Conservation (phyloP, 345 rosid species). For the Eucalyptus sp. region DNA sequence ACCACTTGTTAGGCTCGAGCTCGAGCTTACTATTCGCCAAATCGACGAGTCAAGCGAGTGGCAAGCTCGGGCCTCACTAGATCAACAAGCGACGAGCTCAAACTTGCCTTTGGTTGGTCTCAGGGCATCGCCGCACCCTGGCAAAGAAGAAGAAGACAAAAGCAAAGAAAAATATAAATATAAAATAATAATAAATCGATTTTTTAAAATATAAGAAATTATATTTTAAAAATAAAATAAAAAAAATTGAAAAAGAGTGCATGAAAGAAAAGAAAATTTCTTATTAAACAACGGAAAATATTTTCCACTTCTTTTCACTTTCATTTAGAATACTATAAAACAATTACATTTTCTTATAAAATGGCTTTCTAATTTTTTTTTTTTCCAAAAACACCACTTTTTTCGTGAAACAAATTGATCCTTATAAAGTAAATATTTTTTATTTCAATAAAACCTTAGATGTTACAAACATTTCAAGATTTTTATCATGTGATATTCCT, state of each 20-base stretch:
- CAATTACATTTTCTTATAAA: too few relatives aligned
- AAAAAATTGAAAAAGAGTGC: fast-evolving
- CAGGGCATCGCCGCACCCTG: fast-evolving
- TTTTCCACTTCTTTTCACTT: too few relatives aligned
- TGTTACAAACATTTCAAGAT: neutral
- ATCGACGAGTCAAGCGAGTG: fast-evolving
- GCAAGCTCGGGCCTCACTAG: fast-evolving
- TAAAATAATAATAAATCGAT: too few relatives aligned
- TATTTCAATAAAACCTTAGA: neutral
- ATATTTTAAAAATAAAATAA: too few relatives aligned
- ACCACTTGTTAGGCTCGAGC: fast-evolving
- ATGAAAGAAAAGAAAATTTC: too few relatives aligned
- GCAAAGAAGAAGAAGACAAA: too few relatives aligned
- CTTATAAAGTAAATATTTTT: neutral
- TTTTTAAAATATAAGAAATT: fast-evolving
- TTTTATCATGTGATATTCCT: neutral
- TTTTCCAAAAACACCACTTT: fast-evolving
- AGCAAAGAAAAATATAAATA: too few relatives aligned
- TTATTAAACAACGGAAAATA: fast-evolving
- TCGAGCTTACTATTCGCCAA: fast-evolving
- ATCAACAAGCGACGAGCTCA: fast-evolving
- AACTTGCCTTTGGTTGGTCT: too few relatives aligned
- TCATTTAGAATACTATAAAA: fast-evolving
- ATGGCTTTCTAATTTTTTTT: too few relatives aligned
- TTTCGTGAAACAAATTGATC: too few relatives aligned